phyloP scores from a whole-genome alignment of 805 yeast species.

The Pichia californica region DNA sequence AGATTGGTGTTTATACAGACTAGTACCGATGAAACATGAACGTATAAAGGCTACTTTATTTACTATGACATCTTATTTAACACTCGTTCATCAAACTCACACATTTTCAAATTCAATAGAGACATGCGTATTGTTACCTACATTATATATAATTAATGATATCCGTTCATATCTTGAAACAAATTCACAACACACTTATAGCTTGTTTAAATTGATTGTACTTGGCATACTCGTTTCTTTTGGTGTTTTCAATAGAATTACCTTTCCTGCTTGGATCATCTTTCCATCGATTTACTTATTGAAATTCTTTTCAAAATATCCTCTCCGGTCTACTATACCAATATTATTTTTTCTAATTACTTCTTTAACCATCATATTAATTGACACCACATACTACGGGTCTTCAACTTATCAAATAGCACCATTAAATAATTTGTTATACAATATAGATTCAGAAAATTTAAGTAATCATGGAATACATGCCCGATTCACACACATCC shows the following conservation, averaged over 20 bases:
- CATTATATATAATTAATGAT: slow-evolving; percentile 42
- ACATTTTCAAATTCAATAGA: slow-evolving; percentile 88
- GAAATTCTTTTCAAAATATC: slow-evolving; percentile 32
- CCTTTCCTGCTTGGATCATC: slow-evolving; percentile 70
- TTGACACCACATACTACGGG: slow-evolving; percentile 45
- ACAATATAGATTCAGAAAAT: slow-evolving; percentile 57
- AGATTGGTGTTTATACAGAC: slow-evolving; percentile 26
- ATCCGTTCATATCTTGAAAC: slow-evolving; percentile 18
- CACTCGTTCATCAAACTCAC: slow-evolving; percentile 77
- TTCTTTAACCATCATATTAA: slow-evolving; percentile 32
- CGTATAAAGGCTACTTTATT: slow-evolving; percentile 38
- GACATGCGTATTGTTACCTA: slow-evolving; percentile 46
- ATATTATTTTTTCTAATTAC: slow-evolving; percentile 34
- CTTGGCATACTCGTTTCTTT: slow-evolving; percentile 50
- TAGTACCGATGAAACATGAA: slow-evolving; percentile 31
- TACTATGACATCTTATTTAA: slow-evolving; percentile 56
- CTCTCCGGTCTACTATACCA: slow-evolving; percentile 30
- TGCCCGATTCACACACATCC: slow-evolving; percentile 63
- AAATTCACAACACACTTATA: background rate
- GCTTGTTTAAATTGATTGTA: slow-evolving; percentile 16
- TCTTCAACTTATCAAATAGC: slow-evolving; percentile 41
- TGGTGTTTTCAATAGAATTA: slow-evolving; percentile 80
- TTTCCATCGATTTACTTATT: slow-evolving; percentile 51
- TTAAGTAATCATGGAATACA: slow-evolving; percentile 79
- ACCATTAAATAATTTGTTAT: slow-evolving; percentile 69